Base-by-base conservation (phyloP, 2,329 filamentous ascomycete species). In the Teratosphaeria nubilosa region DNA sequence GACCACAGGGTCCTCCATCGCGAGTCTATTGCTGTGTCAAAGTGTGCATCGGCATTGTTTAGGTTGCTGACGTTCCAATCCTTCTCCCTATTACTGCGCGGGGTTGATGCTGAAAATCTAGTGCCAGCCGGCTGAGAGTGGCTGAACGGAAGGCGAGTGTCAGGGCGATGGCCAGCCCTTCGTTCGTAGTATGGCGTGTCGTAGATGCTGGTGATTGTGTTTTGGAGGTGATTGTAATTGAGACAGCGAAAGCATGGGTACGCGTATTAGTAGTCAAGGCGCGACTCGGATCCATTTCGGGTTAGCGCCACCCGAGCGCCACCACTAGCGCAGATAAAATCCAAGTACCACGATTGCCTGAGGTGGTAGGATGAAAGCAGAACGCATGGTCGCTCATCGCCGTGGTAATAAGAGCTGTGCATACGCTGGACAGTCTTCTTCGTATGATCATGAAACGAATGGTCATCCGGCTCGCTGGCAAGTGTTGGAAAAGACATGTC, bases 1-100 rank as follows among this genome's bases (percentile, higher is more conserved):
- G 64, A 70, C 65, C 65, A 70, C 58, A 60, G 70, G 71, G 64
- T 71, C 72, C 70, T 73, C 72, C 72, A 73, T 73, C n/a, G 20
- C 41, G 41, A 48, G 41, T 48, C 41, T 48, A 48, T 22, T 48
- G 41, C 41, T n/a, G n/a, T 22, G n/a, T 22, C 20, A 7, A 3
- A 48, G n/a, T 20, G 41, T 48, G 41, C 41, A 48, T 48, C 16
- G 41, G 41, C 16, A 48, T 48, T 10, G 41, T n/a, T 48, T 16
- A n/a, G 20, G 6, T 20, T 48, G 41, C 41, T 24, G 7, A 20
- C 20, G 16, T 48, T 22, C 41, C 6, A 22, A 20, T 20, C n/a
- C 41, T 16, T 48, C 41, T 48, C 41, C 41, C 16, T 45, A 22
- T 48, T 48, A 20, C 20, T 48, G n/a, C 41, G 9, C 9, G n/a